These are phyloP conservation scores for Neonectria neomacrospora DNA, from an alignment of 2,329 filamentous ascomycete species.

Conservation along the genomic window DNA sequence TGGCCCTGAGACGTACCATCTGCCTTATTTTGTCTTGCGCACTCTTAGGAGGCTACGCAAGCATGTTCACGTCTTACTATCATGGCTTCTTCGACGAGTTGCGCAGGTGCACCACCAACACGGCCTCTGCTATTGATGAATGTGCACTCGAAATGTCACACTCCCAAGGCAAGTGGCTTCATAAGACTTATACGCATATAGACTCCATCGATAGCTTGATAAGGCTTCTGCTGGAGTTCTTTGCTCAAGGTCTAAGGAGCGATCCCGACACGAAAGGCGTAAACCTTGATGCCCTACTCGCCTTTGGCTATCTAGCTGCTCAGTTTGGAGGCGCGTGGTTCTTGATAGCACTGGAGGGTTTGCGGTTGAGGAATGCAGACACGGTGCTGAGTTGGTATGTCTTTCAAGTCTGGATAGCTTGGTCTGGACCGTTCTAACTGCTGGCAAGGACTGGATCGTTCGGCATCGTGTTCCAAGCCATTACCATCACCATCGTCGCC, in stretches of 20 bases:
- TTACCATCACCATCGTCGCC: slow-evolving; percentile 36
- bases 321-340: slow-evolving; percentile 40
- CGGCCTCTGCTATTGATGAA: neutral
- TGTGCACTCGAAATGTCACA: slow-evolving; percentile 31
- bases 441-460: slow-evolving; percentile 32
- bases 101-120: slow-evolving; percentile 9
- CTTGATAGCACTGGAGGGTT: slow-evolving; percentile 31
- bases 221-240: slow-evolving; percentile 33
- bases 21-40: slow-evolving; percentile 30
- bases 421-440: too few species aligned
- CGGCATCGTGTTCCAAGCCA: slow-evolving; percentile 34
- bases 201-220: slow-evolving; percentile 19
- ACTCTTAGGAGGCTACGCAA: slow-evolving; percentile 35
- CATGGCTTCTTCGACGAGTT: slow-evolving; percentile 37
- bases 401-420: neutral
- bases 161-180: neutral
- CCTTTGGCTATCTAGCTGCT: slow-evolving; percentile 34
- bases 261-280: neutral
- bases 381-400: slow-evolving; percentile 34
- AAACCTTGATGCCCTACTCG: slow-evolving; percentile 30
- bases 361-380: slow-evolving; percentile 30
- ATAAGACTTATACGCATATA: neutral
- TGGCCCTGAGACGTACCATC: slow-evolving; percentile 2
- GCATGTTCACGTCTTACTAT: slow-evolving; percentile 28
- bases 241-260: slow-evolving; percentile 31